Percentiles rank a stretch among this genome's conserved stretches.
Evolutionary conservation across 2,329 filamentous ascomycete genomes (phyloP).

Genomic region (Dothidotthia symphoricarpi): DNA sequence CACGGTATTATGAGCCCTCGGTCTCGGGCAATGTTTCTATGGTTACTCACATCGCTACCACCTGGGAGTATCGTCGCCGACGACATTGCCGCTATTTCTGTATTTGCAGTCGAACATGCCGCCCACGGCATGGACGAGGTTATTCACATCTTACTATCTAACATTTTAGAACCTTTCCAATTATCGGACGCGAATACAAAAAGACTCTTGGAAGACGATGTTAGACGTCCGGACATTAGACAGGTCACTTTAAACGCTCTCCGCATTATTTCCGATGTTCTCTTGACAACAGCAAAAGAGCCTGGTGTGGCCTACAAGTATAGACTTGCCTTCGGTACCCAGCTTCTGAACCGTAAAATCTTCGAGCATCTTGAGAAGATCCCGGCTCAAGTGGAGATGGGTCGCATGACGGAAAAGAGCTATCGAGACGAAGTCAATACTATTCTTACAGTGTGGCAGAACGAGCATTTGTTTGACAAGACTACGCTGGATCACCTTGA

Average conservation of each 20-base stretch:
- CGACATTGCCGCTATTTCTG: slow-evolving; percentile 80
- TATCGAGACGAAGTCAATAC: slow-evolving; percentile 36
- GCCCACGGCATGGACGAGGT: slow-evolving; percentile 84
- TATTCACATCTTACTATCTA: slow-evolving; percentile 81
- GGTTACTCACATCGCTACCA: slow-evolving; percentile 80
- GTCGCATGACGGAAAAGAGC: slow-evolving; percentile 69
- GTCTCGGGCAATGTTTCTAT: slow-evolving; percentile 67
- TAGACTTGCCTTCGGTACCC: slow-evolving; percentile 72
- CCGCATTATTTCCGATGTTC: slow-evolving; percentile 76
- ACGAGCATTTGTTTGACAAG: slow-evolving; percentile 36
- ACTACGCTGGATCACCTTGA: slow-evolving; percentile 24
- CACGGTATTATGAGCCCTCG: slow-evolving; percentile 31
- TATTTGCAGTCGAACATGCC: slow-evolving; percentile 86
- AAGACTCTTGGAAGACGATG: slow-evolving; percentile 20
- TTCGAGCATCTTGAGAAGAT: slow-evolving; percentile 76
- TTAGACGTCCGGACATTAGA: slow-evolving; percentile 19
- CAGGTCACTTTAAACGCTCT: slow-evolving; percentile 56
- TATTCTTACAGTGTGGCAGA: slow-evolving; percentile 37
- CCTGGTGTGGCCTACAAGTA: slow-evolving; percentile 66
- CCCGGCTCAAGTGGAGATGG: slow-evolving; percentile 72
- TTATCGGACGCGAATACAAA: slow-evolving; percentile 69
- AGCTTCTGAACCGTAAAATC: slow-evolving; percentile 64
- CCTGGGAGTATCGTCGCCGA: slow-evolving; percentile 71
- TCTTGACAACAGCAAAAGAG: slow-evolving; percentile 57
- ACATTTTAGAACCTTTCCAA: slow-evolving; percentile 74